These are phyloP conservation scores for Apiospora hydei DNA, from an alignment of 2,329 filamentous ascomycete genomes.

Conservation along the genomic window DNA sequence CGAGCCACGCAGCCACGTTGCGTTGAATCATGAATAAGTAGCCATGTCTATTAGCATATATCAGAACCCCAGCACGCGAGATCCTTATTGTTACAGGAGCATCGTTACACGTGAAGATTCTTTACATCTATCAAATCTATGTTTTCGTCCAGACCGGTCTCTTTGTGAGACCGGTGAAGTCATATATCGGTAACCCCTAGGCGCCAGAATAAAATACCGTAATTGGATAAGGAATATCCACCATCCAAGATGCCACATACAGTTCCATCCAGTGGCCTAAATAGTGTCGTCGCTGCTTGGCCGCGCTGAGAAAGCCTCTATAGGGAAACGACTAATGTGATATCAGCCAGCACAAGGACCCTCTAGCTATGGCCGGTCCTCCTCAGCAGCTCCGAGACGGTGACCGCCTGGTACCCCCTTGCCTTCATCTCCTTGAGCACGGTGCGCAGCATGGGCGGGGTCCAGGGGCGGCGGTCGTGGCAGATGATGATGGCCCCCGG, in stretches of 20 bases:
- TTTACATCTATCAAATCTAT: conserved; percentile 1
- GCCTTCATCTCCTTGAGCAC: conserved; percentile 74
- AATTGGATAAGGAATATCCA: background rate
- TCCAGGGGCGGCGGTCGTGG: conserved; percentile 87
- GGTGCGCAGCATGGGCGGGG: conserved; percentile 75
- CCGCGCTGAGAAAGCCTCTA: background rate
- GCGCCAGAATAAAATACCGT: background rate
- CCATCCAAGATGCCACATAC: background rate
- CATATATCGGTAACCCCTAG: background rate
- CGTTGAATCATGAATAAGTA: no score
- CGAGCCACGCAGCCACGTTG: background rate
- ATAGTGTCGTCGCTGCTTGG: background rate
- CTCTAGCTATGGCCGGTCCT: conserved; percentile 34
- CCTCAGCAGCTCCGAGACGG: conserved; percentile 71
- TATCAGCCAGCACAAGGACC: background rate
- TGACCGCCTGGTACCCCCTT: conserved; percentile 75
- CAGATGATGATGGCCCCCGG: conserved; percentile 84
- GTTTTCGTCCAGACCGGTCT: background rate
- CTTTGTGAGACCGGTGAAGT: background rate
- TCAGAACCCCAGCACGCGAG: background rate
- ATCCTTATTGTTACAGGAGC: background rate
- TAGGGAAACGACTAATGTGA: background rate
- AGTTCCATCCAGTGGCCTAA: background rate
- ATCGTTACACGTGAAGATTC: background rate
- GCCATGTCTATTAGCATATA: background rate